A percentile compares a stretch with the other conserved stretches of the same genome.
Conservation (phyloP, 495 filamentous ascomycete species). For the Xylaria nigripes region DNA sequence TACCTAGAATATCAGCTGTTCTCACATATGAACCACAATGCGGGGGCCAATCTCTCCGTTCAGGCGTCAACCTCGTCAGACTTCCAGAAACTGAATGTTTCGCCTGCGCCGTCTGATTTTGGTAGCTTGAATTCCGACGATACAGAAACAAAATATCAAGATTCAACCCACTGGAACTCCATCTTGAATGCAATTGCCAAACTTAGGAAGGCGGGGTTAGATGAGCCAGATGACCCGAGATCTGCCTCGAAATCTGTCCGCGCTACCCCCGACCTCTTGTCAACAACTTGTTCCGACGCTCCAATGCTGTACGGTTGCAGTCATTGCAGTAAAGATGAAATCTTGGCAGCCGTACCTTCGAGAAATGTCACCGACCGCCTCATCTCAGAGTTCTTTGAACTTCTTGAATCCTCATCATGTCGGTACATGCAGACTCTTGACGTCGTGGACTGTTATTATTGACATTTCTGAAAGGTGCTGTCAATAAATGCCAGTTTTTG, state of each 20-base stretch:
- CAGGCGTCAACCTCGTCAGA: background rate
- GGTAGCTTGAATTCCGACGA: slow-evolving; percentile 5
- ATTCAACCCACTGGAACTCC: slow-evolving; percentile 32
- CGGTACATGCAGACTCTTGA: background rate
- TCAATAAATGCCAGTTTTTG: slow-evolving; percentile 9
- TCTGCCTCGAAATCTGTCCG: background rate
- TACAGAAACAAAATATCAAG: slow-evolving; percentile 10
- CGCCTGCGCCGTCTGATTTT: background rate
- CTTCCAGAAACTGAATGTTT: background rate
- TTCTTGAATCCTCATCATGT: slow-evolving; percentile 12
- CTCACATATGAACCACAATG: slow-evolving; percentile 1
- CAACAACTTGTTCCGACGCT: slow-evolving; percentile 5
- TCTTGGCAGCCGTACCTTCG: slow-evolving; percentile 8
- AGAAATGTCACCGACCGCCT: slow-evolving; percentile 7
- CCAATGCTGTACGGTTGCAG: slow-evolving; percentile 12
- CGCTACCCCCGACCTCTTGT: background rate
- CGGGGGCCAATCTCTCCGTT: background rate
- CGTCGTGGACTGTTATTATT: background rate
- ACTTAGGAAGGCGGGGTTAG: slow-evolving; percentile 20
- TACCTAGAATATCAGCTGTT: slow-evolving; percentile 5
- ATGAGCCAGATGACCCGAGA: slow-evolving; percentile 1
- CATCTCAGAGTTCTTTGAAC: slow-evolving; percentile 6
- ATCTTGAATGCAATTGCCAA: slow-evolving; percentile 31
- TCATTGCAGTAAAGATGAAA: slow-evolving; percentile 7
- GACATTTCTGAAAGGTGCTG: background rate